Evolutionary conservation across 208 protist genomes (phyloP), one percentile per base, ranked within the genome.

Genomic region (Phytomonas francai): DNA sequence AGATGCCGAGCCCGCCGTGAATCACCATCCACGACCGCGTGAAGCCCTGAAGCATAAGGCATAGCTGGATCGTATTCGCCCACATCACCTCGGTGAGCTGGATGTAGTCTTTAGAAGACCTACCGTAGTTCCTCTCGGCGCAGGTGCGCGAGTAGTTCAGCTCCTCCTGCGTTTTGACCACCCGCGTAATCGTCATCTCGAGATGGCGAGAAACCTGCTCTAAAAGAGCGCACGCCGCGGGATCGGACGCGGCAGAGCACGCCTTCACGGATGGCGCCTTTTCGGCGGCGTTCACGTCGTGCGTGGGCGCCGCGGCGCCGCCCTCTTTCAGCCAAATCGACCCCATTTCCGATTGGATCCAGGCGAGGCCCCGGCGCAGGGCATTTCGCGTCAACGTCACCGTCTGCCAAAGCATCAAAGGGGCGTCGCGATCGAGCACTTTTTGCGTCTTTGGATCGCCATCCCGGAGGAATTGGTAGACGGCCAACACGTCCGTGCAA

Each of bases 401-500:
- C 9, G 66, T 64, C 2, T 54, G 8, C 87, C 89, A 95, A 34
- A 95, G 31, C 0, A 45, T 33, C 63, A 59, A 68, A 29, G 85
- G 82, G 25, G 78, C 63, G 57, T 91, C 84, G 7, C 82, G 71
- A 67, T 94, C 87, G 11, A 92, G 69, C 33, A 94, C 75, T 1
- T 64, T 64, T 19, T 22, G 33, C 58, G 59, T 39, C 59, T 66
- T 54, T 70, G 56, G 11, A 7, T 58, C 32, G 39, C 62, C 76
- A 11, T 34, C 65, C 12, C 76, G 63, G 19, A 54, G 45, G 42
- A 73, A 61, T 28, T 70, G 68, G 71, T 89, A 63, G 33, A 70
- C 71, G 9, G 59, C 30, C 22, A 95, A 71, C 6, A 79, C 71
- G 45, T 91, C 89, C 39, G 70, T 65, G 11, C 77, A 45, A 11